A percentile compares a stretch with the other conserved stretches of the same genome.
phyloP scores from a whole-genome alignment of 225 moss, liverwort and hornwort species.

The Anthoceros angustus region DNA sequence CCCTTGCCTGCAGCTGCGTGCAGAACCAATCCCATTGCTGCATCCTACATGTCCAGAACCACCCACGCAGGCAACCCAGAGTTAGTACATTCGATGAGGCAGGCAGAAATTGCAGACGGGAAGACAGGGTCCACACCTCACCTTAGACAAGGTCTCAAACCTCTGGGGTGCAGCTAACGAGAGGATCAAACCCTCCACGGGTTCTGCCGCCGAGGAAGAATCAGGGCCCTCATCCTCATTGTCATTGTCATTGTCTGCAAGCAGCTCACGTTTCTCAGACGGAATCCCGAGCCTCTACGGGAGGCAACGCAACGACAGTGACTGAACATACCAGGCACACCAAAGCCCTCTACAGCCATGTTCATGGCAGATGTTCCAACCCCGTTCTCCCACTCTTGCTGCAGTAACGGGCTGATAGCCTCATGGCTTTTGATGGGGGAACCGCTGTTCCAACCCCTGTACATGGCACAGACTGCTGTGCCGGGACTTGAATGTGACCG shows the following conservation, averaged over 20 bases:
- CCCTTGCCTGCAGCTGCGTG: slow-evolving; percentile 65
- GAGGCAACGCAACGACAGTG: too few relatives aligned
- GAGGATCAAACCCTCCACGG: slow-evolving; percentile 41
- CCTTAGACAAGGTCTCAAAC: slow-evolving; percentile 39
- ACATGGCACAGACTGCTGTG: background rate
- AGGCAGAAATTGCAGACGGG: background rate
- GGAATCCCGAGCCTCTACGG: too few relatives aligned
- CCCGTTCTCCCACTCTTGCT: background rate
- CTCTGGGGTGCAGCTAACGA: slow-evolving; percentile 24
- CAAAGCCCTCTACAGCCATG: background rate
- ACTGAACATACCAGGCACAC: too few relatives aligned
- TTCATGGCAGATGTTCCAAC: background rate
- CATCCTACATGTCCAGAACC: slow-evolving; percentile 32
- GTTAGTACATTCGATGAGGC: background rate
- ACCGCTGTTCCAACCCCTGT: background rate
- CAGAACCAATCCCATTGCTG: slow-evolving; percentile 84
- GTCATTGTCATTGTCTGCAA: too few relatives aligned
- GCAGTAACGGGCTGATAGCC: background rate
- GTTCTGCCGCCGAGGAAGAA: background rate
- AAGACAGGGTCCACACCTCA: slow-evolving; percentile 11
- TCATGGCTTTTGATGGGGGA: background rate
- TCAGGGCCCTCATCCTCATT: too few relatives aligned
- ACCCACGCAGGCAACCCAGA: background rate
- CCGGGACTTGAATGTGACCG: background rate
- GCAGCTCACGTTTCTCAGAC: too few relatives aligned